Percentiles rank a stretch among this genome's conserved stretches.
phyloP scores from a whole-genome alignment of 768 basidiomycete species.

The Naganishia onofrii region DNA sequence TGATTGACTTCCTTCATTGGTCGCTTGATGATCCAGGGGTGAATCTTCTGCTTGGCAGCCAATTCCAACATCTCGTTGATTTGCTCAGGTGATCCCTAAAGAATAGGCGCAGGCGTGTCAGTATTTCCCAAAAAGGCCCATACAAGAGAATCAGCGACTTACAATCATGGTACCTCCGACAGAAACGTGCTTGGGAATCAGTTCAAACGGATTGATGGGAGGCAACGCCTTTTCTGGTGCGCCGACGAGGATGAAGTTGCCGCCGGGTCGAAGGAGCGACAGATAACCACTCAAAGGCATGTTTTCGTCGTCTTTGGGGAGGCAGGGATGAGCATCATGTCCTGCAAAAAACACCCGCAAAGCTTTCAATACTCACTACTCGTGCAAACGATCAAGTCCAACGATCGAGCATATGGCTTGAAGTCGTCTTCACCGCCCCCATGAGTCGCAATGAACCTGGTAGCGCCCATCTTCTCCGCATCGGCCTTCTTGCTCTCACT shows the following conservation, averaged over 20 bases:
- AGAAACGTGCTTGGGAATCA: slow-evolving; percentile 55
- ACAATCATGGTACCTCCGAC: slow-evolving; percentile 41
- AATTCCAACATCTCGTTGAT: slow-evolving; percentile 38
- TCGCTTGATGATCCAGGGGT: slow-evolving; percentile 46
- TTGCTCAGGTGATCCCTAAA: slow-evolving; percentile 35
- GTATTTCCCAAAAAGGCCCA: slow-evolving; percentile 30
- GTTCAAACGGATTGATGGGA: slow-evolving; percentile 48
- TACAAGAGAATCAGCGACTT: slow-evolving; percentile 26
- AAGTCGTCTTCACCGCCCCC: slow-evolving; percentile 44
- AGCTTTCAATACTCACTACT: slow-evolving; percentile 53
- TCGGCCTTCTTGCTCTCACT: slow-evolving; percentile 60
- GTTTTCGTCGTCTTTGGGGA: slow-evolving; percentile 35
- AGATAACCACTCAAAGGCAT: slow-evolving; percentile 46
- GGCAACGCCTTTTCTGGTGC: slow-evolving; percentile 54
- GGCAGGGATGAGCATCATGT: slow-evolving; percentile 40
- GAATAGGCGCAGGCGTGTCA: neutral
- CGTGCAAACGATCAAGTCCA: slow-evolving; percentile 54
- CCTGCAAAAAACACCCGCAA: slow-evolving; percentile 54
- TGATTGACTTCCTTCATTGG: slow-evolving; percentile 42
- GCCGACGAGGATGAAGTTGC: slow-evolving; percentile 46
- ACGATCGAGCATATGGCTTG: slow-evolving; percentile 45
- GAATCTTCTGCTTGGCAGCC: slow-evolving; percentile 41
- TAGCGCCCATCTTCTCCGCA: slow-evolving; percentile 62
- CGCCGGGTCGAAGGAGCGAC: slow-evolving; percentile 41
- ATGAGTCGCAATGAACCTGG: slow-evolving; percentile 58